Evolutionary conservation across 495 filamentous ascomycete species (phyloP).

Genomic region (Penicillium canescens): DNA sequence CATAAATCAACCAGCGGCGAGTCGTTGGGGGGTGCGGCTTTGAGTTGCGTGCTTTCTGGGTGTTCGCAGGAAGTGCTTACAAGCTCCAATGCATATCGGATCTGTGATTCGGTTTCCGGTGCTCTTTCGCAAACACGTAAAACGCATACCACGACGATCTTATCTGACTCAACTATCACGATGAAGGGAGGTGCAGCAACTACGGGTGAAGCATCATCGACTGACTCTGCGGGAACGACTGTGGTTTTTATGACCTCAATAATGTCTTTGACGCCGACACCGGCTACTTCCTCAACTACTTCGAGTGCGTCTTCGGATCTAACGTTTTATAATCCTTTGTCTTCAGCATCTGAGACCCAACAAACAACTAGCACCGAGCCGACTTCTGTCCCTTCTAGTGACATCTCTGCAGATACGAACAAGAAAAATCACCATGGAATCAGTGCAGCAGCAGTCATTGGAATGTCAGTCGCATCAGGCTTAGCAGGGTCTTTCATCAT

Average conservation of each 20-base stretch:
- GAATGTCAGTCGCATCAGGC: conserved; percentile 43
- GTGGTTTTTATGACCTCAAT: not conserved
- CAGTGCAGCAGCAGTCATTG: conserved; percentile 38
- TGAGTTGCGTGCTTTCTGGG: conserved; percentile 58
- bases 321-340: not conserved
- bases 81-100: conserved; percentile 48
- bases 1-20: conserved; percentile 59
- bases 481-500: conserved; percentile 41
- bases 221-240: conserved; percentile 7
- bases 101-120: conserved; percentile 55
- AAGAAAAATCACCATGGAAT: conserved; percentile 20
- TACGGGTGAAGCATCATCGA: not conserved
- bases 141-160: conserved; percentile 59
- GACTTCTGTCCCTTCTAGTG: not conserved
- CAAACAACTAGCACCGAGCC: not conserved
- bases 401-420: not conserved
- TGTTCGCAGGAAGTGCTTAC: conserved; percentile 33
- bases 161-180: conserved; percentile 33
- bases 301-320: not conserved
- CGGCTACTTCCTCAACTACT: conserved; percentile 3
- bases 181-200: conserved; percentile 13
- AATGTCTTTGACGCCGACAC: conserved; percentile 2
- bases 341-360: not conserved
- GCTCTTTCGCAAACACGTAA: conserved; percentile 60
- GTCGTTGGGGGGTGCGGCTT: conserved; percentile 67